Percentiles rank a stretch among this genome's conserved stretches.
Conservation (phyloP, 2,329 filamentous ascomycete genomes). For the Aspergillus sp. region DNA sequence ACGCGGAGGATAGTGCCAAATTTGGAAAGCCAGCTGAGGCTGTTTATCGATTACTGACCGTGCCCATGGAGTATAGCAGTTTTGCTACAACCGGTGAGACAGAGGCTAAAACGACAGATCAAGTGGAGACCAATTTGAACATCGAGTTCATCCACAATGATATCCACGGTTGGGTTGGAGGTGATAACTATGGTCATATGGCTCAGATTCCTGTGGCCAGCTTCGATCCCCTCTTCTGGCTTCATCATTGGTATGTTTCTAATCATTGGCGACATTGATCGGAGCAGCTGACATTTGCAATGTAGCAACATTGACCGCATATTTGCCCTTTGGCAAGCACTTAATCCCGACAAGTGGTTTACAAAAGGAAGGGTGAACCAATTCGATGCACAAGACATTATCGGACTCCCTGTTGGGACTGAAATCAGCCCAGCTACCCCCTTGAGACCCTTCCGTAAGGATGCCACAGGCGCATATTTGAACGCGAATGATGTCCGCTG, state of each 20-base stretch:
- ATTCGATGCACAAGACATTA: slow-evolving; percentile 39
- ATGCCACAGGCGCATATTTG: slow-evolving; percentile 57
- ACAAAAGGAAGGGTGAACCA: slow-evolving; percentile 56
- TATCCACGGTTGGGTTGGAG: slow-evolving; percentile 52
- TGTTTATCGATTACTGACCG: slow-evolving; percentile 13
- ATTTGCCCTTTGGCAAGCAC: slow-evolving; percentile 52
- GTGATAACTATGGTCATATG: slow-evolving; percentile 59
- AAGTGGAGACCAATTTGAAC: slow-evolving; percentile 12
- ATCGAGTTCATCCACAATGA: slow-evolving; percentile 4
- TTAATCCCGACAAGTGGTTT: slow-evolving; percentile 62
- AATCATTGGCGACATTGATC: slow-evolving; percentile 8
- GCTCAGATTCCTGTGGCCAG: slow-evolving; percentile 67
- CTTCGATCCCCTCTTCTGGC: slow-evolving; percentile 74
- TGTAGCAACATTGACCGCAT: slow-evolving; percentile 16
- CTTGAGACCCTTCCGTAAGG: slow-evolving; percentile 56
- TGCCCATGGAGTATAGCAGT: slow-evolving; percentile 10
- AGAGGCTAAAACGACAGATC: background rate
- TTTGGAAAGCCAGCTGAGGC: slow-evolving; percentile 13
- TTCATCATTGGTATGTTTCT: slow-evolving; percentile 58
- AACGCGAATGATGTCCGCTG: slow-evolving; percentile 59
- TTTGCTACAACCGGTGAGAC: slow-evolving; percentile 20
- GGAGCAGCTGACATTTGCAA: slow-evolving; percentile 3
- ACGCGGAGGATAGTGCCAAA: slow-evolving; percentile 6
- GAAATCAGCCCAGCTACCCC: slow-evolving; percentile 6
- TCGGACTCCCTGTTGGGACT: slow-evolving; percentile 1